phyloP scores from a whole-genome alignment of 2,329 filamentous ascomycete genomes.

The Verticillium longisporum region DNA sequence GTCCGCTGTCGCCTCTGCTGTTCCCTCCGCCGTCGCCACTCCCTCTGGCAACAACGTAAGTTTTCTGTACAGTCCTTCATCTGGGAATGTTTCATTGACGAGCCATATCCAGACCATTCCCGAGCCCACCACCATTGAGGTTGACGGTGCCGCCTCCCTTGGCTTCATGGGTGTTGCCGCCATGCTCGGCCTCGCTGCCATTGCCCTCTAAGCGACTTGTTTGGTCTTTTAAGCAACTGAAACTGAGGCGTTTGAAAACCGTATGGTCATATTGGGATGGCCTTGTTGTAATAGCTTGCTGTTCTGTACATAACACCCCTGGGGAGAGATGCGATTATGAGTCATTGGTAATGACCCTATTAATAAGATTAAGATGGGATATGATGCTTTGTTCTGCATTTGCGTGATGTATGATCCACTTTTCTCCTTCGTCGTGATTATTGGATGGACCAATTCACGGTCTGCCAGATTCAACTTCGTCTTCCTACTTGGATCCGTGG shows the following conservation, averaged over 20 bases:
- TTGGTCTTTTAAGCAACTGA: background rate
- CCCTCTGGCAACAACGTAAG: background rate
- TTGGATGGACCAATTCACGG: too few relatives aligned
- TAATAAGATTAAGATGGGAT: background rate
- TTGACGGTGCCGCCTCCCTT: conserved; percentile 6
- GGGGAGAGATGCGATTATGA: background rate
- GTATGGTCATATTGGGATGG: background rate
- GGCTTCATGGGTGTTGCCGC: conserved; percentile 8
- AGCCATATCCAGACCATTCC: background rate
- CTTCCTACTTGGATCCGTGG: too few relatives aligned
- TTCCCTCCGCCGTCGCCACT: background rate
- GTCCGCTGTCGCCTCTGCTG: background rate
- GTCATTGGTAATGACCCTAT: background rate
- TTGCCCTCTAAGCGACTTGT: conserved; percentile 7
- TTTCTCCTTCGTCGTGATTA: too few relatives aligned
- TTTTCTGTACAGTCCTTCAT: background rate
- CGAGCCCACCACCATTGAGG: conserved; percentile 2
- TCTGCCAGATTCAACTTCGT: too few relatives aligned
- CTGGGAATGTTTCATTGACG: background rate
- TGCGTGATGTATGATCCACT: background rate
- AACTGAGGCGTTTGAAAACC: background rate
- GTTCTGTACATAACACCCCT: background rate
- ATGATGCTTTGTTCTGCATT: background rate
- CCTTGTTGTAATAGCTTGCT: background rate
- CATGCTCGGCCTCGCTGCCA: conserved; percentile 9